Base-by-base conservation (phyloP, 164 flowering plant species). In the Magnolia sinica region DNA sequence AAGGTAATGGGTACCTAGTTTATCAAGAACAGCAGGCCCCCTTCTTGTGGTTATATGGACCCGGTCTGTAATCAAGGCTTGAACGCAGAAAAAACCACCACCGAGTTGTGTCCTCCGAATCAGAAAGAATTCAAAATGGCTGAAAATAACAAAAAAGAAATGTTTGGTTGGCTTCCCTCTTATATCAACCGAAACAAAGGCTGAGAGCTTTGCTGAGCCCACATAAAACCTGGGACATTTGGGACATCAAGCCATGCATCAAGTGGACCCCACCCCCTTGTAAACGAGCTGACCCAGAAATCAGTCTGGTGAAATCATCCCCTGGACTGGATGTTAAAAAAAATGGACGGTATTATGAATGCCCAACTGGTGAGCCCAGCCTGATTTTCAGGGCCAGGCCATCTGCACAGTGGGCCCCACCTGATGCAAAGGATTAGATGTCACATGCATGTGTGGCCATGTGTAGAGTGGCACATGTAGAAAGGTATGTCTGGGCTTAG, bases 101-200 rank as follows among this genome's bases (percentile, higher is more conserved):
- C 98, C 4, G 97, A 91, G 85, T 94, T 92, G 84, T 94, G 98
- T 68, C 98, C 97, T 24, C 97, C 97, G 74, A 94, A 94, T 63
- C 98, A 96, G 64, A 94, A 94, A 8, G 98, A 94, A 84, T 94
- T 94, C 37, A 97, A 92, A 76, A 94, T 89, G 58, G 86, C 98
- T 94, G 94, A 77, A 84, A 64, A 37, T 37, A 61, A 63, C 37
- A 45, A 18, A n/a, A 18, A 14, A 5, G 52, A 59, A 61, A 45
- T 63, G 27, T 63, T 37, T 14, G 20, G 49, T 24, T 45, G 18
- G 49, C 63, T 20, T 18, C 20, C 18, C n/a, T 11, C 19, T 23
- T 1, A 37, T 55, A 18, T 10, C 75, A 14, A 24, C 50, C 59
- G 2, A 3, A 31, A 14, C 2, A 2, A 59, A 73, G 61, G 10